These are phyloP conservation scores for Ruellia speciosa DNA, from an alignment of 305 asterid genomes.

Conservation along the genomic window DNA sequence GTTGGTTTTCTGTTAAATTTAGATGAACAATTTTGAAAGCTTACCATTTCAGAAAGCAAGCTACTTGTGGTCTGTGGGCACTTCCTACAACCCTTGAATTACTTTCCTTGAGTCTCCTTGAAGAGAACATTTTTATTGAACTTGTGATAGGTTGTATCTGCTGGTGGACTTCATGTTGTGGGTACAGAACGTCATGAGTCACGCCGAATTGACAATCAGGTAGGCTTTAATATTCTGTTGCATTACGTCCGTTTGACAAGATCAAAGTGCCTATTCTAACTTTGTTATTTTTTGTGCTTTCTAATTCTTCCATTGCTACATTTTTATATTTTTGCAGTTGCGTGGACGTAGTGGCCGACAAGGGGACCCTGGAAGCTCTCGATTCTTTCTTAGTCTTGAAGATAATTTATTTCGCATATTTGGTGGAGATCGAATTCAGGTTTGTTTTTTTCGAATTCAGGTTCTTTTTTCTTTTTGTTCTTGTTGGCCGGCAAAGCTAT, in stretches of 20 bases:
- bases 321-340: slow-evolving; percentile 44
- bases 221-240: slow-evolving; percentile 26
- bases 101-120: slow-evolving; percentile 12
- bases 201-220: slow-evolving; percentile 99
- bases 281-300: slow-evolving; percentile 19
- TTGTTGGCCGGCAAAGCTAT: slow-evolving; percentile 16
- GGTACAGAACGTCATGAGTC: slow-evolving; percentile 99
- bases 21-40: background rate
- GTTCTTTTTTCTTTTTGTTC: slow-evolving; percentile 16
- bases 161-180: slow-evolving; percentile 97
- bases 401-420: slow-evolving; percentile 94
- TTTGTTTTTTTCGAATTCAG: slow-evolving; percentile 24
- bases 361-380: slow-evolving; percentile 99
- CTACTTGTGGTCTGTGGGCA: too few relatives aligned
- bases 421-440: slow-evolving; percentile 99
- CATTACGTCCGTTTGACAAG: slow-evolving; percentile 13
- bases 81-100: slow-evolving; percentile 5
- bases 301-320: slow-evolving; percentile 19
- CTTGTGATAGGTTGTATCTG: slow-evolving; percentile 63
- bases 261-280: slow-evolving; percentile 13
- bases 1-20: background rate
- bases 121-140: slow-evolving; percentile 5
- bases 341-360: slow-evolving; percentile 99
- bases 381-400: slow-evolving; percentile 96
- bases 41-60: slow-evolving; percentile 8